A percentile compares a stretch with the other conserved stretches of the same genome.
Evolutionary conservation across 805 yeast species (phyloP).

Genomic region (Saccharomyces eubayanus): DNA sequence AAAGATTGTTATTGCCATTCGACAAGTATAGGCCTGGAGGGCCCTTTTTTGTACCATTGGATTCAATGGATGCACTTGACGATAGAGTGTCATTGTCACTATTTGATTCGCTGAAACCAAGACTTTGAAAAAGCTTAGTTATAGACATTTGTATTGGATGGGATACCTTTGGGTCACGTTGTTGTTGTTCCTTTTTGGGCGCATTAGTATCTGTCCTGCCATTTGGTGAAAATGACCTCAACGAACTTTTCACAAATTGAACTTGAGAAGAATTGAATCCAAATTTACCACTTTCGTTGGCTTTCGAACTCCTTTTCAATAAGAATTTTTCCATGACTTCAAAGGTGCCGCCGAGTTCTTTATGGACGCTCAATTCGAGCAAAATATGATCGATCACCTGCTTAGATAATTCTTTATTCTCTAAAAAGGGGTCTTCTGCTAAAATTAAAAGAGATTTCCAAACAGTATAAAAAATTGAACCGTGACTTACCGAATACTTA

Average conservation of each 20-base stretch:
- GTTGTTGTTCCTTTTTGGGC: background rate
- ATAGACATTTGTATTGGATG: conserved; percentile 16
- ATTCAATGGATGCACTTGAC: conserved; percentile 14
- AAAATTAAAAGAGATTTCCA: conserved; percentile 80
- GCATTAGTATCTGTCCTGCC: background rate
- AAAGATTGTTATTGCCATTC: conserved; percentile 33
- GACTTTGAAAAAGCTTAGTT: conserved; percentile 23
- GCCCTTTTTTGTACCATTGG: conserved; percentile 19
- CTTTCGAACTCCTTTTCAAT: conserved; percentile 38
- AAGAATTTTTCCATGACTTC: conserved; percentile 57
- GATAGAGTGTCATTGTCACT: background rate
- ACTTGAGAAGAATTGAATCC: conserved; percentile 22
- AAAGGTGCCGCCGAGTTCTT: conserved; percentile 58
- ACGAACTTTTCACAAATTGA: conserved; percentile 33
- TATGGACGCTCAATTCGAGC: conserved; percentile 40
- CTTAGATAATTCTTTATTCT: conserved; percentile 65
- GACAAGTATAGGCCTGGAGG: conserved; percentile 17
- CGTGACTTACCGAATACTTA: conserved; percentile 66
- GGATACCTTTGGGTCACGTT: background rate
- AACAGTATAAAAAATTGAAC: conserved; percentile 73
- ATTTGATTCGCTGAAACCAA: conserved; percentile 19
- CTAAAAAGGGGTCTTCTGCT: conserved; percentile 82
- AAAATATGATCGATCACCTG: conserved; percentile 67
- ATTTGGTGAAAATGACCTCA: conserved; percentile 10
- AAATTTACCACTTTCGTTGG: conserved; percentile 5